Percentiles rank a stretch among this genome's conserved stretches.
Evolutionary conservation across 768 basidiomycete species (phyloP).

Genomic region (Termitomyces sp.): DNA sequence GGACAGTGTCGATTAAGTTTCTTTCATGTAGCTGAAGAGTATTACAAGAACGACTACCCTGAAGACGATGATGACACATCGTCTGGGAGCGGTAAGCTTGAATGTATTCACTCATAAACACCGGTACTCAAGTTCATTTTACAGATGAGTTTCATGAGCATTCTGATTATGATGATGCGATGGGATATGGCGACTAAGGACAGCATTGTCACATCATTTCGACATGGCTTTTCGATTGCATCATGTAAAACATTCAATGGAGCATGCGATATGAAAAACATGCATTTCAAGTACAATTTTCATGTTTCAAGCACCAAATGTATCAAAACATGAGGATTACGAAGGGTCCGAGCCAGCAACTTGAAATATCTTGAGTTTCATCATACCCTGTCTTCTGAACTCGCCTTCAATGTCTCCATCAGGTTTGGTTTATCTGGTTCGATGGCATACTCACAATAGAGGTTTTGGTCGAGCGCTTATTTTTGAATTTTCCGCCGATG

Average conservation of each 20-base stretch:
- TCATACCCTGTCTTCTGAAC: background rate
- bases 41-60: constrained; percentile 83
- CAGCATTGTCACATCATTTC: background rate
- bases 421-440: background rate
- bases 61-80: constrained; percentile 51
- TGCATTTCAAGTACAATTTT: background rate
- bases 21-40: constrained; percentile 59
- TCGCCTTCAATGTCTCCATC: background rate
- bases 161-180: constrained; percentile 43
- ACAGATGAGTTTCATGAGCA: constrained; percentile 55
- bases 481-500: constrained; percentile 17
- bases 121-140: background rate
- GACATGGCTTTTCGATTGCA: background rate
- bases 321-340: background rate
- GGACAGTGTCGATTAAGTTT: background rate
- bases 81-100: constrained; percentile 30
- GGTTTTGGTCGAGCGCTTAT: background rate
- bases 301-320: background rate
- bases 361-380: background rate
- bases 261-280: background rate
- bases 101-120: background rate
- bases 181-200: constrained; percentile 23
- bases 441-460: background rate
- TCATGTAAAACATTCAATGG: constrained; percentile 1
- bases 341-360: background rate